Percentiles rank a stretch among this genome's conserved stretches.
Evolutionary conservation across 2,329 filamentous ascomycete species (phyloP).

Genomic region (Penicillium paneum): DNA sequence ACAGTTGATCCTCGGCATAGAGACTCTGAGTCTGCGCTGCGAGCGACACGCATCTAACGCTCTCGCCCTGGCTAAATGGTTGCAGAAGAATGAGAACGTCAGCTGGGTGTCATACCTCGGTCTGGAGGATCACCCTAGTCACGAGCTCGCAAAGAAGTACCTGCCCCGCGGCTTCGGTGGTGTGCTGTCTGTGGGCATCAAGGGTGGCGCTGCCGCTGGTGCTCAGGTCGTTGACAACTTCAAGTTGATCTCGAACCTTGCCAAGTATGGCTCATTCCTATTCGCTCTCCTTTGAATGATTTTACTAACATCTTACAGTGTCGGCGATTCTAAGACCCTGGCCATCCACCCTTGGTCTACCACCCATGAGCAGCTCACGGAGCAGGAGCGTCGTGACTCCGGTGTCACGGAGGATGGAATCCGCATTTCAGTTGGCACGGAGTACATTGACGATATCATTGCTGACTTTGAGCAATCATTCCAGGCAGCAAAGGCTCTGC

Average conservation of each 20-base stretch:
- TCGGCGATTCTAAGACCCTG: conserved; percentile 91
- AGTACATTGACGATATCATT: conserved; percentile 97
- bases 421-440: conserved; percentile 89
- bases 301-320: conserved; percentile 42
- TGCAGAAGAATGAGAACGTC: conserved; percentile 79
- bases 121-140: conserved; percentile 74
- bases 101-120: conserved; percentile 94
- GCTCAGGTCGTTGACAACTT: conserved; percentile 88
- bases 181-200: conserved; percentile 89
- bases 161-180: conserved; percentile 80
- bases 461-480: conserved; percentile 93
- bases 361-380: conserved; percentile 85
- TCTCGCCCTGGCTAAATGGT: conserved; percentile 72
- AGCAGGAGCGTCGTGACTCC: conserved; percentile 74
- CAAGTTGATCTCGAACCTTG: conserved; percentile 91
- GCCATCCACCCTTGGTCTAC: conserved; percentile 95
- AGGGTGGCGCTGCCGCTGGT: conserved; percentile 79
- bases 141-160: conserved; percentile 81
- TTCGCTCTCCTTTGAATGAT: not conserved
- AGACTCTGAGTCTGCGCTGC: conserved; percentile 82
- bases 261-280: conserved; percentile 57
- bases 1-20: conserved; percentile 81
- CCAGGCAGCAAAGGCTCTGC: conserved; percentile 51
- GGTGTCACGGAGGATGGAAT: conserved; percentile 88
- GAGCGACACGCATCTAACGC: conserved; percentile 87